These are phyloP conservation scores for Phytopythium kandeliae DNA, from an alignment of 352 stramenopile species.

Conservation along the genomic window DNA sequence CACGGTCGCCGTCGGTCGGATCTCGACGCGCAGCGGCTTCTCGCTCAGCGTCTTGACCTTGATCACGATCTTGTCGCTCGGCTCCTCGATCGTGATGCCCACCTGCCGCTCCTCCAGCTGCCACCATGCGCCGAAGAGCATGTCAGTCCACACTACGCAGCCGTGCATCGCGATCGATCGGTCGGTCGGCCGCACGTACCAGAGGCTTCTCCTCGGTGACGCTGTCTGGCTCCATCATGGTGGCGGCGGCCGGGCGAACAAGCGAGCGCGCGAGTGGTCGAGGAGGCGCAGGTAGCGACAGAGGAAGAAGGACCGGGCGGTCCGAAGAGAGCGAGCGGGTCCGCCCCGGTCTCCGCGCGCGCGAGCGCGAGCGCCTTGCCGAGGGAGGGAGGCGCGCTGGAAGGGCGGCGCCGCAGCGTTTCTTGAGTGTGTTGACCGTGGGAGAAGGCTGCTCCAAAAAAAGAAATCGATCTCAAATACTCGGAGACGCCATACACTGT, in stretches of 20 bases:
- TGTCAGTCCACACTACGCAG: no score
- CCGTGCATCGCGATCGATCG: background rate
- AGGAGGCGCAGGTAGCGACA: no score
- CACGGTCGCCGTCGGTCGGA: constrained; percentile 46
- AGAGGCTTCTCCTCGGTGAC: constrained; percentile 58
- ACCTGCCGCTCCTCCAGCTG: constrained; percentile 43
- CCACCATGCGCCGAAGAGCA: background rate
- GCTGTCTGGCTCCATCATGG: constrained; percentile 66
- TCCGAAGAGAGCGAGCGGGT: no score
- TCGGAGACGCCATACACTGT: no score
- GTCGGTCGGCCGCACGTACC: constrained; percentile 16
- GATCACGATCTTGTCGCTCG: constrained; percentile 43
- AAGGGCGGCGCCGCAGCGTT: no score
- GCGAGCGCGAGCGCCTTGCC: background rate
- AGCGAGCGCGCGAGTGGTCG: no score
- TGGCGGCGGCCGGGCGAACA: no score
- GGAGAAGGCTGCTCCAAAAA: background rate
- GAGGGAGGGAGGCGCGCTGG: background rate
- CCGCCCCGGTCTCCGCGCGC: background rate
- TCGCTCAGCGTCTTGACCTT: constrained; percentile 86
- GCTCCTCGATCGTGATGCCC: constrained; percentile 51
- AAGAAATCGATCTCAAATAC: no score
- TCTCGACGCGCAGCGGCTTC: constrained; percentile 78
- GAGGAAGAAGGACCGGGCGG: no score
- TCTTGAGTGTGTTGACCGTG: no score